These are phyloP conservation scores for Carex scoparia DNA, from an alignment of 176 grass and related monocot genomes.

Conservation along the genomic window DNA sequence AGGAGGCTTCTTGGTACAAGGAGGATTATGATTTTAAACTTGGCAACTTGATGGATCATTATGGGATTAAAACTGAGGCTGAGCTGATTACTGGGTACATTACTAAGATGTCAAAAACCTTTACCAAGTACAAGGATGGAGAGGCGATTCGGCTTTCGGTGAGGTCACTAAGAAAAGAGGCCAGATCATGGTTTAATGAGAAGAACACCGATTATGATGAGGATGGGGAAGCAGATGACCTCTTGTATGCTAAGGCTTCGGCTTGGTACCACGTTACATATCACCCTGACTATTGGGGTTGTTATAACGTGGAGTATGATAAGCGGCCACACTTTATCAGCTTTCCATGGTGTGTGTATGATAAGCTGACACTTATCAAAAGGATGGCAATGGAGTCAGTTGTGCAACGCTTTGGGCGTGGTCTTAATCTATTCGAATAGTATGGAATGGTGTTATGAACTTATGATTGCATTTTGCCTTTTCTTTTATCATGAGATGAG, in stretches of 20 bases:
- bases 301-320: constrained; percentile 45
- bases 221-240: constrained; percentile 29
- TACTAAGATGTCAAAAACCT: constrained; percentile 77
- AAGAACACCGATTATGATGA: constrained; percentile 18
- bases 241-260: constrained; percentile 60
- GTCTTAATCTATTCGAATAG: constrained; percentile 22
- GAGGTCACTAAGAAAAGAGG: constrained; percentile 74
- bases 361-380: constrained; percentile 61
- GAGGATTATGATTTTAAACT: constrained; percentile 83
- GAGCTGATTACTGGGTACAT: constrained; percentile 83
- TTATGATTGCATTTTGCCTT: background rate
- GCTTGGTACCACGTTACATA: constrained; percentile 94
- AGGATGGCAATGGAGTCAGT: constrained; percentile 28
- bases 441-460: background rate
- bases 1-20: constrained; percentile 52
- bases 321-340: constrained; percentile 65
- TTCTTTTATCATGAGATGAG: too few relatives aligned
- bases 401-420: constrained; percentile 21
- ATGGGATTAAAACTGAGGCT: constrained; percentile 81
- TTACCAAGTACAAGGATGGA: constrained; percentile 64
- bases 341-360: constrained; percentile 82
- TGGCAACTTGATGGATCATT: constrained; percentile 87
- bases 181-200: constrained; percentile 62
- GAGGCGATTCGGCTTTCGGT: constrained; percentile 66
- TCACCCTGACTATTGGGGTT: constrained; percentile 49